Evolutionary conservation across 2,329 filamentous ascomycete genomes (phyloP), one percentile per base, ranked within the genome.

Genomic region (Colletotrichum lupini): DNA sequence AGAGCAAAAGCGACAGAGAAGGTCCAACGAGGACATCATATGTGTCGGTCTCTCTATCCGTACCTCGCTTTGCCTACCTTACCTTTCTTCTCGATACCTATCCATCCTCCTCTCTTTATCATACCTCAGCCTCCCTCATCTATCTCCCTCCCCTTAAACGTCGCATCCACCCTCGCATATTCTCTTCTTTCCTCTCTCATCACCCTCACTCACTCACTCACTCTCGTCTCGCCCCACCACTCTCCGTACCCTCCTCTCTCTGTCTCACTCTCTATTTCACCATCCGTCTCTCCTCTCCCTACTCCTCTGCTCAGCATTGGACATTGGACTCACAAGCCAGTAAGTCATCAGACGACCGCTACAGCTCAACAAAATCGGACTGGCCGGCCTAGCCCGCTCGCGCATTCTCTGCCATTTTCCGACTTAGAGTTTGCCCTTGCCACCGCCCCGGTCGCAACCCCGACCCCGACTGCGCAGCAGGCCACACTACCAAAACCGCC

Each of bases 401-500:
- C 70, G 60, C 49, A 70, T 59, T 60, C 56, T 60, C 52, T 28
- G 26, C 52, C 68, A 67, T 60, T 61, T 61, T 60, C 59, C 67
- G 67, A 70, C 70, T 70, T 64, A 73, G 60, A 73, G 67, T 73
- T 73, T 65, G 70, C 60, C 70, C 67, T 70, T 70, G 70, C 70
- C 70, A 73, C 70, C 55, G 70, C 70, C 70, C 70, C 67, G 67
- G 70, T 70, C 56, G 70, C 67, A 61, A 57, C 67, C 60, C 70
- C 67, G 70, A 73, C 66, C 66, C 57, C 70, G 66, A 69, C 53
- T 52, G 16, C 60, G 67, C 60, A 70, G 66, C 32, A 73, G 59
- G 55, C 67, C 59, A 70, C 70, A 30, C 67, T 60, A 73, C 56
- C 70, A 30, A 70, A 70, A 60, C 55, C 70, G 67, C 55, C 60